Base-by-base conservation (phyloP, 257 asterid genomes). In the Penstemon eatonii region DNA sequence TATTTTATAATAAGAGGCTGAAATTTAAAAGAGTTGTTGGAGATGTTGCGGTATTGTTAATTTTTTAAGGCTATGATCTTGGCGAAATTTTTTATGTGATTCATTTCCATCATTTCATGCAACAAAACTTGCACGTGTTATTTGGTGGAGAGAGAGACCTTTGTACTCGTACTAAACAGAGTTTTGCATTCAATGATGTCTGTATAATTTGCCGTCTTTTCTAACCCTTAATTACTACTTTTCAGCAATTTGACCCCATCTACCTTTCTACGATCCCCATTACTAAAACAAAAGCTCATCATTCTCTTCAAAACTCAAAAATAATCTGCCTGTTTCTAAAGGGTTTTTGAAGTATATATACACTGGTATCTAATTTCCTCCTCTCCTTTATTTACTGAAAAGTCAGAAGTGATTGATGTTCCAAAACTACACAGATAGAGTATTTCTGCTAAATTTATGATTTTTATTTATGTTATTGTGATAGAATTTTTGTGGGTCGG, bases 131-230 rank as follows among this genome's bases (percentile, higher is more conserved):
- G 18, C 18, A 15, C 18, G 18, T 15, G 18, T 15, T 15, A 15
- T 15, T 15, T 15, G 18, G 18, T 15, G 18, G 18, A 15, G 18
- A 15, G 18, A 25, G 33, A 25, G 33, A 25, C 33, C 2, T 25
- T 25, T 25, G 33, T 25, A 25, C 33, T 25, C 33, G 33, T 25
- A 25, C 33, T 25, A 37, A 44, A 61, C 60, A 47, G 59, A 69
- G 66, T 67, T 70, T 19, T 44, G 73, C 68, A 60, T 67, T 64
- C 75, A 80, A 80, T 80, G 74, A 80, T 77, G 69, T 46, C 41
- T 70, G 50, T 47, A 77, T 77, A 57, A 80, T 76, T 25, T 80
- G 80, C 76, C 66, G 73, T 56, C 78, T 43, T 42, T 42, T 25
- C 9, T 53, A 25, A 25, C 2, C 33, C 33, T 4, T 8, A 8